Evolutionary conservation across 768 basidiomycete genomes (phyloP), one percentile per base, ranked within the genome.

Genomic region (Mycena sanguinolenta): DNA sequence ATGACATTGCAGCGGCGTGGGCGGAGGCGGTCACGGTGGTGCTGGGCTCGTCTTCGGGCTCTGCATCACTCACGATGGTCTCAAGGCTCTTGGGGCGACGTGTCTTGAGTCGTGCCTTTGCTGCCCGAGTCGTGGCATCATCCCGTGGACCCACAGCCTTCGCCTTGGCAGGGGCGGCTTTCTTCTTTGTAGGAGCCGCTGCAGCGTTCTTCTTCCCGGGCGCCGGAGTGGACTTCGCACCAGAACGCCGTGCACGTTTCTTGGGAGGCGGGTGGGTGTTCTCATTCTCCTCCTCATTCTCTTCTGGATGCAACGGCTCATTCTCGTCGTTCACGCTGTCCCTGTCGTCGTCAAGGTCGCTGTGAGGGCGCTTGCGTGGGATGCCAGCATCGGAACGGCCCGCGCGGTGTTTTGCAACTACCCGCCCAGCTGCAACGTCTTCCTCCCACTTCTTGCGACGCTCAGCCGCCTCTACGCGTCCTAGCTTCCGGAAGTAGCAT

Each of bases 361-460:
- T 34, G 3, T 10, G 42, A n/a, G 5, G 5, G 16, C 57, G 58
- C 36, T 66, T 66, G 17, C 58, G 65, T 0, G 42, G 34, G 5
- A 30, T 16, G 4, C 65, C 58, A 19, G 34, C 34, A 34, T 67
- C 58, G 12, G 17, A 19, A 27, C 58, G 65, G 9, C 17, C 14
- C 0, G 58, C 49, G 9, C 58, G 58, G 19, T 36, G 30, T 36
- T 60, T 67, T 1, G 65, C 65, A 0, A 6, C 13, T 3, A 30
- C 58, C 9, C 19, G 34, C 4, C 65, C 65, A 1, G 49, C 58
- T 1, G 65, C 65, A 4, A 67, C 57, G 2, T 54, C 58, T 0
- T 25, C 50, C 7, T 52, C 58, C 65, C 65, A 67, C 49, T 50
- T 39, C 30, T 19, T 49, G 38, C 58, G 58, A 19, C 65, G 65